These are phyloP conservation scores for Exserohilum turcica DNA, from an alignment of 2,329 filamentous ascomycete genomes.

Conservation along the genomic window DNA sequence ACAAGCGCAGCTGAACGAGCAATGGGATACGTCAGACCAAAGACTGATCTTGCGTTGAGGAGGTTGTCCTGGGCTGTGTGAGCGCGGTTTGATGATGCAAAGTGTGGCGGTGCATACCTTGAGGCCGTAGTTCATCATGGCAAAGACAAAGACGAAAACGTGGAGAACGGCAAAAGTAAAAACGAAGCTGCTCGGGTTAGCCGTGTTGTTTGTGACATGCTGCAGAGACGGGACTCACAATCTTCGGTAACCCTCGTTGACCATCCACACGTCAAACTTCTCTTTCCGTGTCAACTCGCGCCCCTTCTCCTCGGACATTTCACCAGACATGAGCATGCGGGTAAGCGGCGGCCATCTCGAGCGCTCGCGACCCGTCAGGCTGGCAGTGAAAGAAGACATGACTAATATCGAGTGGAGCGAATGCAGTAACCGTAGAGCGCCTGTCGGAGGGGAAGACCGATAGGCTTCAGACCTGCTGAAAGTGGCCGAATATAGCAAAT, in stretches of 20 bases:
- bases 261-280: constrained; percentile 84
- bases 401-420: constrained; percentile 15
- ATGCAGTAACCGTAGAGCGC: constrained; percentile 18
- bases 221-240: constrained; percentile 61
- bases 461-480: constrained; percentile 50
- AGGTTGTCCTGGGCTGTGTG: constrained; percentile 61
- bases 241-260: constrained; percentile 83
- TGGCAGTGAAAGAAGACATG: constrained; percentile 43
- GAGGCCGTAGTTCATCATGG: constrained; percentile 77
- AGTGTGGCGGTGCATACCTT: constrained; percentile 55
- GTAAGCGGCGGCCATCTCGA: constrained; percentile 83
- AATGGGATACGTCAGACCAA: constrained; percentile 77
- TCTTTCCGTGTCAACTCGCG: constrained; percentile 71
- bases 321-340: constrained; percentile 80
- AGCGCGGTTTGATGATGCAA: constrained; percentile 1
- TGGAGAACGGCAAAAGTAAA: constrained; percentile 75
- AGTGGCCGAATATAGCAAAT: constrained; percentile 32
- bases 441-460: constrained; percentile 28
- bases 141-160: constrained; percentile 77
- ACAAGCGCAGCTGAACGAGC: constrained; percentile 76
- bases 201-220: constrained; percentile 24
- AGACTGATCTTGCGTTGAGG: constrained; percentile 66
- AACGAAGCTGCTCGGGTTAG: constrained; percentile 65
- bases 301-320: constrained; percentile 76
- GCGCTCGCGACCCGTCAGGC: constrained; percentile 61